Conservation (phyloP, 345 rosid genomes). For the Euphorbia lathyris region DNA sequence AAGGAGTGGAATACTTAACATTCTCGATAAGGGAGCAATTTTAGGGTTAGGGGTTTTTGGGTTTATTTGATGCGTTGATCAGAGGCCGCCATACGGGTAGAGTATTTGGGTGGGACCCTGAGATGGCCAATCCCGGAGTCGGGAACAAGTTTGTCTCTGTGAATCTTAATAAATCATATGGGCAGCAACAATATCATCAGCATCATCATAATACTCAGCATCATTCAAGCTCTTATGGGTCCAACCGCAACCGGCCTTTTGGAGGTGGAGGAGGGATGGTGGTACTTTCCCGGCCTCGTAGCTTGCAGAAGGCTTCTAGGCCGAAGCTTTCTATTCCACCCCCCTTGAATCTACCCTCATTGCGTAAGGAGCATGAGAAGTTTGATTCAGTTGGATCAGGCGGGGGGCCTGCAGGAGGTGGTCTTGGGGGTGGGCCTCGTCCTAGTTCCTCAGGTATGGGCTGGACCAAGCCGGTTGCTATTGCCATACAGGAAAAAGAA, state of each 20-base stretch:
- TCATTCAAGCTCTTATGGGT: conserved; percentile 44
- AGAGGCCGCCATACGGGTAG: conserved; percentile 35
- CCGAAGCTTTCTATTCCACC: conserved; percentile 96
- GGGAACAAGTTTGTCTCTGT: conserved; percentile 80
- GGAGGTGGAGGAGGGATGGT: conserved; percentile 72
- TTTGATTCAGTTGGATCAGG: conserved; percentile 67
- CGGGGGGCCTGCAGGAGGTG: conserved; percentile 62
- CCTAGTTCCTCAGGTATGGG: conserved; percentile 84
- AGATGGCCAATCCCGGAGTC: conserved; percentile 88
- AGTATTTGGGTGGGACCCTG: conserved; percentile 38
- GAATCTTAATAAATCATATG: conserved; percentile 89
- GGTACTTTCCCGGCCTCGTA: conserved; percentile 86
- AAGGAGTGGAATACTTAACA: background rate
- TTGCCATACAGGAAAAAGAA: conserved; percentile 58
- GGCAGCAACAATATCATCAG: conserved; percentile 51
- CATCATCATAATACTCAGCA: conserved; percentile 37
- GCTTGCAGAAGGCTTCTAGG: conserved; percentile 82
- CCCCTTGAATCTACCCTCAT: conserved; percentile 95
- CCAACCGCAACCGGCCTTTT: conserved; percentile 43
- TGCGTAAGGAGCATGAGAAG: conserved; percentile 85
- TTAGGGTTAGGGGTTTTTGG: background rate
- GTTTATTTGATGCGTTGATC: conserved; percentile 57
- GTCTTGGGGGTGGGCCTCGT: conserved; percentile 61
- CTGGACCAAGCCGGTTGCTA: conserved; percentile 75
- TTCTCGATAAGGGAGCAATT: background rate